Evolutionary conservation across 306 rosid genomes (phyloP).

Genomic region (Corylus heterophylla): DNA sequence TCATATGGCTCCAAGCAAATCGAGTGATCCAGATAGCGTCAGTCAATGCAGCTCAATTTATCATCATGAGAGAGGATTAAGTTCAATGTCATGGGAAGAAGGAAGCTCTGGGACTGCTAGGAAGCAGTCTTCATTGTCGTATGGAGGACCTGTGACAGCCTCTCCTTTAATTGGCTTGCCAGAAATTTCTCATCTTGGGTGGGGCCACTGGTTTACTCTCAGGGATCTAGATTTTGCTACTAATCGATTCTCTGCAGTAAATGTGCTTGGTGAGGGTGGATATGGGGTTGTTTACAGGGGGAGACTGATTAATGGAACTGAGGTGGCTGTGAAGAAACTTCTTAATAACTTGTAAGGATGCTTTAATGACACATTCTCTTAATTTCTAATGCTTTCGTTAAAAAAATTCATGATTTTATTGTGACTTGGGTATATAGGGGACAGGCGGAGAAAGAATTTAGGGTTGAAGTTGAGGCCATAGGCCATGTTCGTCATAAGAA

Average conservation of each 20-base stretch:
- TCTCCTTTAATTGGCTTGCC: slow-evolving; percentile 92
- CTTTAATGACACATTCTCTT: slow-evolving; percentile 20
- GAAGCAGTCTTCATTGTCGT: slow-evolving; percentile 52
- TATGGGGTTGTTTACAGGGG: slow-evolving; percentile 95
- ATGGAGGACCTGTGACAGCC: slow-evolving; percentile 66
- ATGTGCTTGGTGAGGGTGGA: slow-evolving; percentile 93
- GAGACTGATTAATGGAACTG: slow-evolving; percentile 78
- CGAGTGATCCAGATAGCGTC: slow-evolving; percentile 65
- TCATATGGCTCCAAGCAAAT: slow-evolving; percentile 63
- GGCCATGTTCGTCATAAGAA: slow-evolving; percentile 97
- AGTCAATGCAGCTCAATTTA: slow-evolving; percentile 84
- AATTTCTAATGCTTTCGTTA: slow-evolving; percentile 14
- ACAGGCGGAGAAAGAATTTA: slow-evolving; percentile 97
- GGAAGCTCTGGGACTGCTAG: slow-evolving; percentile 75
- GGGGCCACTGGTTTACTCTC: slow-evolving; percentile 99
- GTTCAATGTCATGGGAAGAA: slow-evolving; percentile 85
- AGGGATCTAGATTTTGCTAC: slow-evolving; percentile 89
- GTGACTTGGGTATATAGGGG: slow-evolving; percentile 58
- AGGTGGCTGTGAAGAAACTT: slow-evolving; percentile 95
- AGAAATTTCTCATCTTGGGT: slow-evolving; percentile 92
- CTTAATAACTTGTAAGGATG: slow-evolving; percentile 86
- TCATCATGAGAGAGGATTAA: slow-evolving; percentile 78
- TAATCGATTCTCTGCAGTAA: slow-evolving; percentile 59
- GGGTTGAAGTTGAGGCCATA: slow-evolving; percentile 98
- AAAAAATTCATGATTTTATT: slow-evolving; percentile 23